Conservation (phyloP, 2,329 filamentous ascomycete genomes). For the Venturia effusa region DNA sequence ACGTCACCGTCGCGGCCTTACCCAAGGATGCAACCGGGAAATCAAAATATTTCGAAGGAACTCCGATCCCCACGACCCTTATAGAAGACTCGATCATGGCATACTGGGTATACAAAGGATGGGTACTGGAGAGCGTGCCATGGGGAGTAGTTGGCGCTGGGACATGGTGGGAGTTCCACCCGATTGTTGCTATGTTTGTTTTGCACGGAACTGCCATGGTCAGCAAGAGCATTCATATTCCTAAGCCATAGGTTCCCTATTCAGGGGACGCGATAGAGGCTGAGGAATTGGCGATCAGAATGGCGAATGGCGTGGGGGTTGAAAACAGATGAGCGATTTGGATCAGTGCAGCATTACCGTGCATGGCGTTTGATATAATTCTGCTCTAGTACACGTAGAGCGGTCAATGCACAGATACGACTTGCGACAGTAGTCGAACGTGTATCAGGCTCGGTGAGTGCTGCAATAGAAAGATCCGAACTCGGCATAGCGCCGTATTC, state of each 20-base stretch:
- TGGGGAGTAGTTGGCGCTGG: slow-evolving; percentile 59
- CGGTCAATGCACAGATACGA: neutral
- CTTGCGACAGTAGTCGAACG: too few species aligned
- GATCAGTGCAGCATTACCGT: neutral
- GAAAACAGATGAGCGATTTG: neutral
- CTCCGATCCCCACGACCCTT: slow-evolving; percentile 83
- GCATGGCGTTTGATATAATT: neutral
- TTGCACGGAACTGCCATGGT: slow-evolving; percentile 91
- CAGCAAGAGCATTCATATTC: slow-evolving; percentile 88
- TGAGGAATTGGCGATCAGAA: neutral
- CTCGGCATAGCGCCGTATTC: too few species aligned
- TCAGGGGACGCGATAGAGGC: neutral
- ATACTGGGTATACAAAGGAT: slow-evolving; percentile 74
- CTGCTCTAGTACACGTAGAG: neutral
- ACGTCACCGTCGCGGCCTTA: slow-evolving; percentile 80
- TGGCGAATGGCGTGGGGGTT: neutral
- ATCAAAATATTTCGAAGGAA: slow-evolving; percentile 92
- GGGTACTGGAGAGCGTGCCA: slow-evolving; percentile 70
- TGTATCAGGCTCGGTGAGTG: too few species aligned
- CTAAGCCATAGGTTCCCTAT: slow-evolving; percentile 58
- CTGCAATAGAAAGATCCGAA: too few species aligned
- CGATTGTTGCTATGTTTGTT: slow-evolving; percentile 68
- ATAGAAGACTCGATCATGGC: slow-evolving; percentile 64
- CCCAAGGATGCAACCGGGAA: slow-evolving; percentile 91
- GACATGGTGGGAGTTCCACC: slow-evolving; percentile 70